Percentiles rank a stretch among this genome's conserved stretches.
These are phyloP conservation scores for Yarrowia osloensis DNA, from an alignment of 805 yeast genomes.

Conservation along the genomic window DNA sequence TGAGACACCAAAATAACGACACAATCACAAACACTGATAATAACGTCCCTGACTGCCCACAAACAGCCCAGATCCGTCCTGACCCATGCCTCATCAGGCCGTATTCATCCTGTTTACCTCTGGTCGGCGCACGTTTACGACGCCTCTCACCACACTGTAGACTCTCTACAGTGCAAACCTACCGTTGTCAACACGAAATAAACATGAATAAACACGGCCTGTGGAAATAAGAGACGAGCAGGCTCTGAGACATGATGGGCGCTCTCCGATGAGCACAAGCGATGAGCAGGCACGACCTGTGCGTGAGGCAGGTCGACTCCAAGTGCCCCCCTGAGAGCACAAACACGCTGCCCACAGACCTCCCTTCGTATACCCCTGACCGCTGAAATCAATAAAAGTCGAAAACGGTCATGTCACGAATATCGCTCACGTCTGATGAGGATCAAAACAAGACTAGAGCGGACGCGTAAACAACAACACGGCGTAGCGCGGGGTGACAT, in stretches of 20 bases:
- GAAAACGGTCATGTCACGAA: neutral
- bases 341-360: neutral
- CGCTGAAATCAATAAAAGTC: neutral
- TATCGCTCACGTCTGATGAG: neutral
- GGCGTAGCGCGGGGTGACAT: neutral
- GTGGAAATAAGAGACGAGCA: neutral
- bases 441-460: neutral
- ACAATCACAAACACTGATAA: neutral
- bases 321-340: too few species aligned
- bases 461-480: neutral
- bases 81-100: neutral
- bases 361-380: neutral
- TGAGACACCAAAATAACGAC: too few species aligned
- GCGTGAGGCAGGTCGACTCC: too few species aligned
- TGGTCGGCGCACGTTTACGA: neutral
- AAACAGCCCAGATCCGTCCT: too few species aligned
- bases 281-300: neutral
- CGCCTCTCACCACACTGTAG: neutral
- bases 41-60: neutral
- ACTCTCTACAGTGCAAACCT: neutral
- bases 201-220: neutral
- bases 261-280: neutral
- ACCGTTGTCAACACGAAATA: neutral
- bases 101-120: neutral
- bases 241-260: conserved; percentile 13